phyloP scores from a whole-genome alignment of 2,329 filamentous ascomycete genomes.

The Epichloe sylvatica region DNA sequence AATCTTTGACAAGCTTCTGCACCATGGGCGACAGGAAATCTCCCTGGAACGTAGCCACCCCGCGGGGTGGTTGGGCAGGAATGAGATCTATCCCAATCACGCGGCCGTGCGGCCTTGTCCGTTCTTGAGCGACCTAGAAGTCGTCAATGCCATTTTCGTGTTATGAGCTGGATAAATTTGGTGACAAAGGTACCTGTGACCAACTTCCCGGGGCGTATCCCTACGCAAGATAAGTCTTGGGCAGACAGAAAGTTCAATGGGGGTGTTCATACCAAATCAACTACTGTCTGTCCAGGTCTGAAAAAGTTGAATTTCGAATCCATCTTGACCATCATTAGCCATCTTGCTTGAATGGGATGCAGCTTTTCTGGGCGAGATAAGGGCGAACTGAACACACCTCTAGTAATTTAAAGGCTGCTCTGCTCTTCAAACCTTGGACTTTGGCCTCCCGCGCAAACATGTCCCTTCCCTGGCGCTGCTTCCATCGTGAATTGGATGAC shows the following conservation, averaged over 20 bases:
- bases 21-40: slow-evolving; percentile 70
- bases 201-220: slow-evolving; percentile 66
- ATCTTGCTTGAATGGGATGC: not conserved
- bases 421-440: slow-evolving; percentile 69
- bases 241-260: not conserved
- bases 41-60: slow-evolving; percentile 89
- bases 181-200: slow-evolving; percentile 41
- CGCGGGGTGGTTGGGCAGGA: slow-evolving; percentile 76
- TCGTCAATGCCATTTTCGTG: not conserved
- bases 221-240: slow-evolving; percentile 21
- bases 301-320: slow-evolving; percentile 73
- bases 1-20: slow-evolving; percentile 62
- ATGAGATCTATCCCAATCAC: slow-evolving; percentile 91
- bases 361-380: not conserved
- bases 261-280: slow-evolving; percentile 57
- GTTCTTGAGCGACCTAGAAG: slow-evolving; percentile 61
- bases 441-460: slow-evolving; percentile 59
- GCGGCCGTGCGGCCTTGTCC: slow-evolving; percentile 60
- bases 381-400: slow-evolving; percentile 40
- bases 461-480: slow-evolving; percentile 62
- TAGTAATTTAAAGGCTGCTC: slow-evolving; percentile 85
- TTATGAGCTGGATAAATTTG: not conserved
- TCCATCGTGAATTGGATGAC: slow-evolving; percentile 66
- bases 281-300: slow-evolving; percentile 64
- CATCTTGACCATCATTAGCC: slow-evolving; percentile 38